phyloP scores from a whole-genome alignment of 257 asterid genomes.

The Nyctanthes arbortristis region DNA sequence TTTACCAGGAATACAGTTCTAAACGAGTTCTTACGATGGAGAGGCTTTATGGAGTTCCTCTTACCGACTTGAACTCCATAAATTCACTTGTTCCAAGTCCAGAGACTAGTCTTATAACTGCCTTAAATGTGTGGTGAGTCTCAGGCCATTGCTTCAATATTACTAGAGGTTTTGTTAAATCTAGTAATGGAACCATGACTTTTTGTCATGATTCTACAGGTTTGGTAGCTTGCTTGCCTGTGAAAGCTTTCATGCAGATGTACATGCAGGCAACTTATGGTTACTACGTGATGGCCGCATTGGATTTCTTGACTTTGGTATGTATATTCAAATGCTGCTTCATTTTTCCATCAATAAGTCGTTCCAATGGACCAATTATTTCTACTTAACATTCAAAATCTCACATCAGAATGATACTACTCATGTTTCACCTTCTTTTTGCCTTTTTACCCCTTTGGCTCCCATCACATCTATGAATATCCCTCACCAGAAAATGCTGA shows the following conservation, averaged over 20 bases:
- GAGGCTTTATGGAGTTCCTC: constrained; percentile 98
- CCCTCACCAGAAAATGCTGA: background rate
- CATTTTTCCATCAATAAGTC: constrained; percentile 2
- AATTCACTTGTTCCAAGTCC: constrained; percentile 83
- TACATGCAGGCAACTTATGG: constrained; percentile 98
- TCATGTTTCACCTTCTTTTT: background rate
- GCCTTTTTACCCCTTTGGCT: background rate
- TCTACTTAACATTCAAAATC: constrained; percentile 6
- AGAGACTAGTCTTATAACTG: constrained; percentile 89
- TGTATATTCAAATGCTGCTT: background rate
- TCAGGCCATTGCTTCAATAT: constrained; percentile 21
- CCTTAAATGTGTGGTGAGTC: constrained; percentile 89
- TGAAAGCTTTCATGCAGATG: constrained; percentile 94
- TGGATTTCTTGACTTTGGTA: constrained; percentile 98
- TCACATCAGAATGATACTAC: background rate
- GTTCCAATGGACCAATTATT: background rate
- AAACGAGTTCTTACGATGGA: constrained; percentile 86
- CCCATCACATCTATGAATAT: constrained; percentile 2
- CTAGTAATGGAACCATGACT: constrained; percentile 11
- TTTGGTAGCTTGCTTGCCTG: constrained; percentile 97
- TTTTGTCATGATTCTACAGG: constrained; percentile 42
- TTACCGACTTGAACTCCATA: constrained; percentile 90
- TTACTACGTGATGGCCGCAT: constrained; percentile 94
- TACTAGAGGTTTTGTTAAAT: constrained; percentile 6
- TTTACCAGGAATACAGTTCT: constrained; percentile 65